Evolutionary conservation across 352 stramenopile genomes (phyloP).

Genomic region (Globisporangium cylindrosporum): DNA sequence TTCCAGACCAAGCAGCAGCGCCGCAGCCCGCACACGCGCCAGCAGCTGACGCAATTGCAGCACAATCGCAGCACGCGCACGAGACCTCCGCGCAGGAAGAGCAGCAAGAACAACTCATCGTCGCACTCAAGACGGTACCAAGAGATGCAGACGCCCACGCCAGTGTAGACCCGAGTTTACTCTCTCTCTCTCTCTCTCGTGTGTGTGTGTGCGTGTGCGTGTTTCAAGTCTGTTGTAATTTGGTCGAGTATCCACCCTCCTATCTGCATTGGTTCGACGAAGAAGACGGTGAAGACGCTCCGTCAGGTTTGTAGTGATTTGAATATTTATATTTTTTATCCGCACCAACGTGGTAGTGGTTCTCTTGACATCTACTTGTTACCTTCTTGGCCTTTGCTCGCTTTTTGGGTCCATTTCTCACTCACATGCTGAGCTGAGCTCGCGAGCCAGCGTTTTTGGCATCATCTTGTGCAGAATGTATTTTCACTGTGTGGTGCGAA

Average conservation of each 20-base stretch:
- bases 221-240: not conserved
- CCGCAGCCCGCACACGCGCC: not conserved
- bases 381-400: not conserved
- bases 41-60: not conserved
- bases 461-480: not conserved
- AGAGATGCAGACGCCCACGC: not conserved
- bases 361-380: not conserved
- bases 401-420: not conserved
- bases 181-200: not conserved
- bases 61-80: not conserved
- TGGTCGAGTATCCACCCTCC: not conserved
- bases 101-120: conserved; percentile 3
- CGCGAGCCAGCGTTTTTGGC: not conserved
- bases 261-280: not conserved
- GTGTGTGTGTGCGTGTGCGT: not conserved
- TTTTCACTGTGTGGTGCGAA: not conserved
- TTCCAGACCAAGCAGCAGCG: conserved; percentile 20
- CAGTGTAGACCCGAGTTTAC: not conserved
- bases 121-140: not conserved
- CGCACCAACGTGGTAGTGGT: not conserved
- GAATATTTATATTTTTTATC: not conserved
- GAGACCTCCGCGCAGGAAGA: not conserved
- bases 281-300: not conserved
- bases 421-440: not conserved
- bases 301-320: not conserved